Conservation (phyloP, 202 grass and related monocot genomes). For the Sporobolus alterniflorus region DNA sequence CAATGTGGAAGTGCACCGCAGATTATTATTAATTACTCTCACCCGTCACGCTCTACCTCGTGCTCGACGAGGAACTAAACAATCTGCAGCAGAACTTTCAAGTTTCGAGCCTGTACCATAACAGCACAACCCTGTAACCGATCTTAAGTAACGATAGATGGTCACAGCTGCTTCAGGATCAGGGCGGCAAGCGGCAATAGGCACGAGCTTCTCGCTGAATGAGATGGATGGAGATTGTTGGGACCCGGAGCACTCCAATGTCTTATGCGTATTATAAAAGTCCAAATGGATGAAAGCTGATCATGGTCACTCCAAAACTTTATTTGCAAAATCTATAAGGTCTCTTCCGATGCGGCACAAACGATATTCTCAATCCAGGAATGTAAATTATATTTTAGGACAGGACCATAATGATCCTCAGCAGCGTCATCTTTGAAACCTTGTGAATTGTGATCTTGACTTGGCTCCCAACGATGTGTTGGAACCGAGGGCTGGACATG, state of each 20-base stretch:
- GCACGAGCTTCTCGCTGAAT: neutral
- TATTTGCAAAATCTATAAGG: neutral
- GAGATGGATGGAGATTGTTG: neutral
- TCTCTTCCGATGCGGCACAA: neutral
- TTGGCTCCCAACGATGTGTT: neutral
- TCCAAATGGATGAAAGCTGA: neutral
- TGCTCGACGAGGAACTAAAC: neutral
- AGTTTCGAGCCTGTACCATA: neutral
- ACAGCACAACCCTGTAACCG: neutral
- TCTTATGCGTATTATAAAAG: too few species aligned
- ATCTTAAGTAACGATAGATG: neutral
- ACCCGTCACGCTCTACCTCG: constrained; percentile 13
- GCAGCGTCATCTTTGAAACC: neutral
- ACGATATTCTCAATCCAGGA: neutral
- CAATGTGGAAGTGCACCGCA: neutral
- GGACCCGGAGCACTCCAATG: too few species aligned
- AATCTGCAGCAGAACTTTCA: neutral
- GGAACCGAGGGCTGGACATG: neutral
- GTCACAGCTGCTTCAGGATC: neutral
- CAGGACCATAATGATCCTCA: neutral
- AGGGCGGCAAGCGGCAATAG: neutral
- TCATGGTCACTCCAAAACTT: neutral
- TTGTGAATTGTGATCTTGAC: neutral
- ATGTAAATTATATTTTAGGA: neutral
- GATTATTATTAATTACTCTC: constrained; percentile 26